A percentile compares a stretch with the other conserved stretches of the same genome.
These are phyloP conservation scores for Blastomyces gilchristii DNA, from an alignment of 2,329 filamentous ascomycete genomes.

Conservation along the genomic window DNA sequence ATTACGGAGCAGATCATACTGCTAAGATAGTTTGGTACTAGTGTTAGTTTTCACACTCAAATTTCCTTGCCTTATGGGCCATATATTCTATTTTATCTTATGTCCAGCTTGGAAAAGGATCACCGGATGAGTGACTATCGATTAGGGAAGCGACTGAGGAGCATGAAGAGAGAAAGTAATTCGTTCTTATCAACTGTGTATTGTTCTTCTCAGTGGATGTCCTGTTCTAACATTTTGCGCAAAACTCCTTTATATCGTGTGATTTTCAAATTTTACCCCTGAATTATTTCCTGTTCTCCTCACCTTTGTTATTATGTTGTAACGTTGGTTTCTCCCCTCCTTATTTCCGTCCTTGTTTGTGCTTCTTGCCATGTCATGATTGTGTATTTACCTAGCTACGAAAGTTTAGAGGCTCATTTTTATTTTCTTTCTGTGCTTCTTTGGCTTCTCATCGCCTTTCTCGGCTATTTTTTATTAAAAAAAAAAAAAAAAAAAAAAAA, in stretches of 20 bases:
- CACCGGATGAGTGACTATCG: not conserved
- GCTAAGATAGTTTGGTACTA: not conserved
- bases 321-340: constrained; percentile 1
- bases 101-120: not conserved
- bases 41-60: not conserved
- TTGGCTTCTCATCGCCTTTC: not conserved
- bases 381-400: constrained; percentile 12
- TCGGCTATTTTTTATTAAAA: not conserved
- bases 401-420: not conserved
- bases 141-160: not conserved
- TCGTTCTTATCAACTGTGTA: not conserved
- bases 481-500: no score
- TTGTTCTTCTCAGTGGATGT: not conserved
- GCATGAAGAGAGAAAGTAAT: not conserved
- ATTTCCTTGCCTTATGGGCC: not conserved
- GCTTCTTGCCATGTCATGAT: constrained; percentile 5
- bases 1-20: not conserved
- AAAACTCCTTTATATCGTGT: not conserved
- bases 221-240: not conserved
- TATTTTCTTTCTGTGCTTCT: not conserved
- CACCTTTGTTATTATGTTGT: not conserved
- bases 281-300: not conserved
- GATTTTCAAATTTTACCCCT: not conserved
- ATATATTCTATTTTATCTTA: not conserved
- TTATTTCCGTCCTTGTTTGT: not conserved